These are phyloP conservation scores for Hammondia hammondi DNA, from an alignment of 169 alveolate species.

Conservation along the genomic window DNA sequence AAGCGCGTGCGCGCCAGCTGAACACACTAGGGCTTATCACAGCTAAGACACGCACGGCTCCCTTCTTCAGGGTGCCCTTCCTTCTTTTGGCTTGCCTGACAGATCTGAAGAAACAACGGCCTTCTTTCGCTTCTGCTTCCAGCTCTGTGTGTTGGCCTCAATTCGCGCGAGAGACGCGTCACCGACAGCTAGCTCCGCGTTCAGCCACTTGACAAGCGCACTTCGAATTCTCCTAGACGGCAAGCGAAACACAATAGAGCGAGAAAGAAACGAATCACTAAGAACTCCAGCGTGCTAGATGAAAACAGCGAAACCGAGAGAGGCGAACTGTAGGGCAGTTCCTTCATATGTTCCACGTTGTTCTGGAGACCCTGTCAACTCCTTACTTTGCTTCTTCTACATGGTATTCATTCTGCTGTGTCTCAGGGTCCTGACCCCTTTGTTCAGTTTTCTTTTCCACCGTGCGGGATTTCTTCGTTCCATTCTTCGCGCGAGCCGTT, in stretches of 20 bases:
- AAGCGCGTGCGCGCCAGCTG: no score
- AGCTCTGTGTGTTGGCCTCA: slow-evolving; percentile 5
- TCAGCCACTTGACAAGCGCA: neutral
- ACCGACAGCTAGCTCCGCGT: neutral
- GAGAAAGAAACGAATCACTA: neutral
- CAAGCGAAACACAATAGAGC: neutral
- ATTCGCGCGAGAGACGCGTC: neutral
- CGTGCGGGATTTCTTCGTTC: neutral
- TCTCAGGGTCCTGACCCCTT: neutral
- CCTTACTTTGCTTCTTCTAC: neutral
- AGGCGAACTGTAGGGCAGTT: no score
- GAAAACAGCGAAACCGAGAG: no score
- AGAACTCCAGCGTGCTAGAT: no score
- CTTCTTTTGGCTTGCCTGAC: neutral
- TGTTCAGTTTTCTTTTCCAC: neutral
- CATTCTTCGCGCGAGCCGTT: neutral
- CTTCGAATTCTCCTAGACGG: neutral
- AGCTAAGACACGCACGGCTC: no score
- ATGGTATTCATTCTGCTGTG: neutral
- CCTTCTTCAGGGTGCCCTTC: neutral
- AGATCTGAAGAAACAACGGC: neutral
- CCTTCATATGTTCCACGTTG: neutral
- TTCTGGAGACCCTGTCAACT: neutral
- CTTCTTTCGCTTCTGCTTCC: neutral
- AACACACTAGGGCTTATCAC: no score